Percentiles rank a stretch among this genome's conserved stretches.
phyloP scores from a whole-genome alignment of 768 basidiomycete genomes.

The Chlorophyllum brunneum region DNA sequence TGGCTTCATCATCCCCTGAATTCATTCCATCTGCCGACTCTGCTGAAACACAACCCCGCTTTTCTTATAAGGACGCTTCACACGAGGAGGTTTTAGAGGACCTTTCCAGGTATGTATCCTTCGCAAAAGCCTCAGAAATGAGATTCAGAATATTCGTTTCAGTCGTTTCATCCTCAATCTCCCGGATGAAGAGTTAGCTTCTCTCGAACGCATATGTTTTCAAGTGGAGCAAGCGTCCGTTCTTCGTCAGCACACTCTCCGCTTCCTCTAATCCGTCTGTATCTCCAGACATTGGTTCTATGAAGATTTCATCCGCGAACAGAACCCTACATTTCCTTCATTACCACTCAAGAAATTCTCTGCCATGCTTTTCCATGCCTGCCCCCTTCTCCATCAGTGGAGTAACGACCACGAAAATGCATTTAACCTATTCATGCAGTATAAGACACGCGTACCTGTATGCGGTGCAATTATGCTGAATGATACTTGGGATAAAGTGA shows the following conservation, averaged over 20 bases:
- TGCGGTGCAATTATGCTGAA: slow-evolving; percentile 98
- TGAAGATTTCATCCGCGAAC: slow-evolving; percentile 95
- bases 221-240: slow-evolving; percentile 98
- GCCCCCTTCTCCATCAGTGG: slow-evolving; percentile 80
- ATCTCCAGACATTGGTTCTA: slow-evolving; percentile 94
- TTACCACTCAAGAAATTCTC: slow-evolving; percentile 91
- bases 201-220: slow-evolving; percentile 93
- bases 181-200: slow-evolving; percentile 87
- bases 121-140: background rate
- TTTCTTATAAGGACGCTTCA: slow-evolving; percentile 68
- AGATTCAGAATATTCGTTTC: slow-evolving; percentile 1
- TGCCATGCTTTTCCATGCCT: slow-evolving; percentile 82
- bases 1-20: slow-evolving; percentile 79
- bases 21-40: slow-evolving; percentile 38
- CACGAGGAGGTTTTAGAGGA: slow-evolving; percentile 89
- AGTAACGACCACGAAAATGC: slow-evolving; percentile 81
- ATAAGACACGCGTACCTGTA: slow-evolving; percentile 95
- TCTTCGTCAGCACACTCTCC: slow-evolving; percentile 8
- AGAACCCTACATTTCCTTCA: slow-evolving; percentile 83
- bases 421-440: slow-evolving; percentile 89
- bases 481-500: slow-evolving; percentile 87
- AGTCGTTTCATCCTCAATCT: slow-evolving; percentile 97
- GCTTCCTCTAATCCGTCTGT: slow-evolving; percentile 12
- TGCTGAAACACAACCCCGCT: slow-evolving; percentile 32
- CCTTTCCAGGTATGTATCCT: slow-evolving; percentile 67